phyloP scores from a whole-genome alignment of 148 eudicot genomes.

The Tetragonia tetragonoides region DNA sequence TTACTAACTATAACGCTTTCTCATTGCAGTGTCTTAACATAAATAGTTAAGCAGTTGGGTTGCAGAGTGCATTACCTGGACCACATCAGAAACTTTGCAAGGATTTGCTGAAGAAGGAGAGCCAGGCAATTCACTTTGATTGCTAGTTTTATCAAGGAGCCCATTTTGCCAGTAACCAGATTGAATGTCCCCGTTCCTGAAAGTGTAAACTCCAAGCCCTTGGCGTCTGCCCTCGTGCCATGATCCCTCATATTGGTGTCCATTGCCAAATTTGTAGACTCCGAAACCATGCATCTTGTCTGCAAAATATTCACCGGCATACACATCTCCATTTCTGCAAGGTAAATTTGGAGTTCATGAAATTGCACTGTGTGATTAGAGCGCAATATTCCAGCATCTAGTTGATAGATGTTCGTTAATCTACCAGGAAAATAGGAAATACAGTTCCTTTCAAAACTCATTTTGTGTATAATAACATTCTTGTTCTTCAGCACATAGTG shows the following conservation, averaged over 20 bases:
- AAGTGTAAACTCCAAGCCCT: constrained; percentile 38
- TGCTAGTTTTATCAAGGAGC: constrained; percentile 18
- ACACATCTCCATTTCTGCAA: constrained; percentile 40
- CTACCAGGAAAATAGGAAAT: too few species aligned
- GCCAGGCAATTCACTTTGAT: constrained; percentile 11
- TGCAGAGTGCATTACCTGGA: constrained; percentile 21
- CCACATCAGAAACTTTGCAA: constrained; percentile 19
- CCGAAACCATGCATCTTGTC: constrained; percentile 47
- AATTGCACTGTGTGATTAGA: background rate
- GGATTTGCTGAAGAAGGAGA: constrained; percentile 9
- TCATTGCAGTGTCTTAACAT: too few species aligned
- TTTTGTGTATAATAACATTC: too few species aligned
- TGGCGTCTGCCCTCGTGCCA: constrained; percentile 44
- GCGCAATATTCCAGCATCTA: background rate
- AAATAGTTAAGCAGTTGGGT: too few species aligned
- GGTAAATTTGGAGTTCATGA: background rate
- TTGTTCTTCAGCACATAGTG: too few species aligned
- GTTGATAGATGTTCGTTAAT: background rate
- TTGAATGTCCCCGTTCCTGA: constrained; percentile 31
- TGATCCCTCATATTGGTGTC: constrained; percentile 42
- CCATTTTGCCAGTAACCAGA: constrained; percentile 43
- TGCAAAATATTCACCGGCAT: constrained; percentile 43
- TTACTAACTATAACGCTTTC: too few species aligned
- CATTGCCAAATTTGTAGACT: constrained; percentile 37
- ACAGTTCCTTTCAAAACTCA: too few species aligned